These are phyloP conservation scores for Cytospora schulzeri DNA, from an alignment of 2,329 filamentous ascomycete species.

Conservation along the genomic window DNA sequence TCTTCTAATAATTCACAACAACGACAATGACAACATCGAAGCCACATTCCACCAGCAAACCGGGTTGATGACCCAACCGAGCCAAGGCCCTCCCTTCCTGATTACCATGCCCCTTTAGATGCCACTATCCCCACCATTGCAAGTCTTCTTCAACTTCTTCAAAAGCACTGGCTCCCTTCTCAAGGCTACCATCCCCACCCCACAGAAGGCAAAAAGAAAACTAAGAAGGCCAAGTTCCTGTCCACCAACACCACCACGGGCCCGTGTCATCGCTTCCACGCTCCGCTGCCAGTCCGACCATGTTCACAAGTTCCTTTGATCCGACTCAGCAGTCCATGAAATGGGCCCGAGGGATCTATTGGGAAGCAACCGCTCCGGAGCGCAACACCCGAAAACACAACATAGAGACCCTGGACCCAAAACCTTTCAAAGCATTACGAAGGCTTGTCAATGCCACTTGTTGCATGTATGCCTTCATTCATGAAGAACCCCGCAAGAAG, in stretches of 20 bases:
- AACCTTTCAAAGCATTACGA: conserved; percentile 8
- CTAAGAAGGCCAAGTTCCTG: background rate
- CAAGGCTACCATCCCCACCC: background rate
- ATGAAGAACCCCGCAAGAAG: background rate
- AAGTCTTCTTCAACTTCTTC: background rate
- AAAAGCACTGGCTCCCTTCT: background rate
- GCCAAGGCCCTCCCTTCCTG: background rate
- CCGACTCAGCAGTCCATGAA: background rate
- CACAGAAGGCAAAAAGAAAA: background rate
- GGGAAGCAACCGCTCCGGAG: background rate
- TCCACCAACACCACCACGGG: background rate
- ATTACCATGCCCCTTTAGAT: background rate
- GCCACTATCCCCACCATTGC: background rate
- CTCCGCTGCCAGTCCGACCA: background rate
- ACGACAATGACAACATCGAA: background rate
- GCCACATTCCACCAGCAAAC: background rate
- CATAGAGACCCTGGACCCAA: background rate
- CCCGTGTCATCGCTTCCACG: background rate
- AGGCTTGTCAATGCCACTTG: background rate
- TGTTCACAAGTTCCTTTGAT: background rate
- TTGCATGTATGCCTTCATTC: background rate
- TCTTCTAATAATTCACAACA: background rate
- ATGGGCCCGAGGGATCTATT: background rate
- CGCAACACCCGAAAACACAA: background rate
- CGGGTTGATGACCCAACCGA: background rate